Evolutionary conservation across 2,329 filamentous ascomycete genomes (phyloP), one percentile per base, ranked within the genome.

Genomic region (Colletotrichum camelliae): DNA sequence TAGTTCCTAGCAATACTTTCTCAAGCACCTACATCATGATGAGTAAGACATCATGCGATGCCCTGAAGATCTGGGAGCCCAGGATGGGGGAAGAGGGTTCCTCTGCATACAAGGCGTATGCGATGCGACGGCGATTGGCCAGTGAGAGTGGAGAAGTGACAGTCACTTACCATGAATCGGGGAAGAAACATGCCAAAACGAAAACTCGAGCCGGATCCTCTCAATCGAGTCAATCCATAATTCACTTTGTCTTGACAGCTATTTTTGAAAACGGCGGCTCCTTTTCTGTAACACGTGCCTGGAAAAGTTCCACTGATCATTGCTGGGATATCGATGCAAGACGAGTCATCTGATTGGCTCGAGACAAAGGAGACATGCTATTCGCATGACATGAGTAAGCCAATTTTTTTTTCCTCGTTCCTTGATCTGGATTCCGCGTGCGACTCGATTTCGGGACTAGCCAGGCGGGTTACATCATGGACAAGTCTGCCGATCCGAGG

Each of bases 101-200:
- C 39, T 52, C 52, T 27, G 58, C 6, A 62, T 62, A 31, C 37
- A 16, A 29, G 12, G 10, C 18, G 27, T 39, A 31, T 57, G 43
- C 71, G 66, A 70, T 67, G 57, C 33, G 35, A 24, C 57, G 5
- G 33, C 52, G 15, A 58, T 65, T 74, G 67, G 67, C 72, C 72
- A 74, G 24, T 74, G 29, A 39, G 68, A 67, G 72, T 72, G 68
- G 72, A 55, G 67, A 72, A 67, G 72, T 72, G 72, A 74, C 68
- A 74, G 55, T 74, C 67, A 60, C 15, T 24, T 16, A 52, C 39
- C 43, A 21, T 52, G 39, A 67, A 55, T 24, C 64, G 12, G 62
- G 9, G 27, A n/a, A 35, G 21, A 67, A 16, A 7, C 33, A 39
- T 16, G 33, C 31, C 52, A 57, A 16, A 35, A n/a, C 24, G 62